A percentile compares a stretch with the other conserved stretches of the same genome.
These are phyloP conservation scores for Thecaphora frezii DNA, from an alignment of 1,284 basidiomycete genomes.

Conservation along the genomic window DNA sequence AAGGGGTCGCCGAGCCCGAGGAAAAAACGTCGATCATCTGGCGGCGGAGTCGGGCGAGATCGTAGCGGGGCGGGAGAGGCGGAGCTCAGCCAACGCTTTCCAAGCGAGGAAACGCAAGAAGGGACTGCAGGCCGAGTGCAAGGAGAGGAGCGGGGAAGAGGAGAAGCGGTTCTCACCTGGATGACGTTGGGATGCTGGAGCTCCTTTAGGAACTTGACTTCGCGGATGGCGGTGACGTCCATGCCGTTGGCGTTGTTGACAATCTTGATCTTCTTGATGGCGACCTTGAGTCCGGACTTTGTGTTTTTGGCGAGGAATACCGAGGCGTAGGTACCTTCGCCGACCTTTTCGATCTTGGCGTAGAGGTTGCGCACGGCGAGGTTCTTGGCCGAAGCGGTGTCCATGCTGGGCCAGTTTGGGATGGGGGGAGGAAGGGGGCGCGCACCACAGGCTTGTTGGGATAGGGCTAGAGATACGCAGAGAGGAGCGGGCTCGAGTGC, in stretches of 20 bases:
- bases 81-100: neutral
- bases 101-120: too few species aligned
- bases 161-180: too few species aligned
- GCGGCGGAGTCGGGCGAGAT: neutral
- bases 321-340: constrained; percentile 95
- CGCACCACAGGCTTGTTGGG: too few species aligned
- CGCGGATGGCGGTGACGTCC: constrained; percentile 96
- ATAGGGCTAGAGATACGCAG: too few species aligned
- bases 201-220: constrained; percentile 95
- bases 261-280: constrained; percentile 81
- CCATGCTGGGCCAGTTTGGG: constrained; percentile 54
- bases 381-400: constrained; percentile 41
- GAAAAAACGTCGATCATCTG: constrained; percentile 97
- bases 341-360: constrained; percentile 60
- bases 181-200: constrained; percentile 93
- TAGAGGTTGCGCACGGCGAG: constrained; percentile 39
- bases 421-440: too few species aligned
- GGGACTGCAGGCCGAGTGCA: too few species aligned
- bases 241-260: constrained; percentile 81
- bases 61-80: neutral
- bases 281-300: constrained; percentile 74
- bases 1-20: constrained; percentile 71
- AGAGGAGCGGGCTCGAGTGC: too few species aligned
- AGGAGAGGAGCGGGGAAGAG: too few species aligned
- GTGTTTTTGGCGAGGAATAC: constrained; percentile 70